A percentile compares a stretch with the other conserved stretches of the same genome.
Conservation (phyloP, 2,329 filamentous ascomycete genomes). For the Penicillium brasilianum region DNA sequence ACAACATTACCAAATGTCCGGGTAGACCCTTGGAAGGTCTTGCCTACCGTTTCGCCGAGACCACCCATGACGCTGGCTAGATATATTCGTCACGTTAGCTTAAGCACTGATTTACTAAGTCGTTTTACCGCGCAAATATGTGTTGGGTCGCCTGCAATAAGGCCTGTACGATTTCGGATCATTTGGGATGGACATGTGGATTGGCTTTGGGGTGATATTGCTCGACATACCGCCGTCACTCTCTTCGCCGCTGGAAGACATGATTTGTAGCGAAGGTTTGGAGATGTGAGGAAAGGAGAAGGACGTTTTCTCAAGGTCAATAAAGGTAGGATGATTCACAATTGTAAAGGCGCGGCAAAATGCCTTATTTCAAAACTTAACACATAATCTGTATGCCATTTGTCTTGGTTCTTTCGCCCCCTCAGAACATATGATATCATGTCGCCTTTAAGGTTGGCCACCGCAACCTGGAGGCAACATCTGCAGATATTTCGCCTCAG, state of each 20-base stretch:
- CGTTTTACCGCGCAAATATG: neutral
- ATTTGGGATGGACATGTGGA: neutral
- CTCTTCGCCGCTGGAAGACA: slow-evolving; percentile 15
- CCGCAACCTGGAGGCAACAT: neutral
- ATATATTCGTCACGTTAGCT: slow-evolving; percentile 2
- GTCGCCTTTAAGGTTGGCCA: slow-evolving; percentile 1
- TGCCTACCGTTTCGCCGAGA: slow-evolving; percentile 33
- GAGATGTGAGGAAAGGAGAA: neutral
- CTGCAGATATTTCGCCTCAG: neutral
- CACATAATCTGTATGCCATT: too few relatives aligned
- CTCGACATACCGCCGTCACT: slow-evolving; percentile 14
- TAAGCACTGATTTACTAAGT: neutral
- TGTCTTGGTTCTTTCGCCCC: neutral
- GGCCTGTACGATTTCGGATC: neutral
- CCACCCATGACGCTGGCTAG: slow-evolving; percentile 28
- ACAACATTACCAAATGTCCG: slow-evolving; percentile 30
- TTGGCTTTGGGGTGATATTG: neutral
- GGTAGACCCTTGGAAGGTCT: slow-evolving; percentile 33
- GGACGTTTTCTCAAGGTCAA: neutral
- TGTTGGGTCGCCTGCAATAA: neutral
- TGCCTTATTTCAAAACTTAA: too few relatives aligned
- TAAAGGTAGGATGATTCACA: neutral
- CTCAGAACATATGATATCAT: slow-evolving; percentile 8
- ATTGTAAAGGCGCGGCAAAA: neutral
- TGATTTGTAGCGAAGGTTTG: neutral